These are phyloP conservation scores for Paxillus rubicundulus DNA, from an alignment of 768 basidiomycete genomes.

Conservation along the genomic window DNA sequence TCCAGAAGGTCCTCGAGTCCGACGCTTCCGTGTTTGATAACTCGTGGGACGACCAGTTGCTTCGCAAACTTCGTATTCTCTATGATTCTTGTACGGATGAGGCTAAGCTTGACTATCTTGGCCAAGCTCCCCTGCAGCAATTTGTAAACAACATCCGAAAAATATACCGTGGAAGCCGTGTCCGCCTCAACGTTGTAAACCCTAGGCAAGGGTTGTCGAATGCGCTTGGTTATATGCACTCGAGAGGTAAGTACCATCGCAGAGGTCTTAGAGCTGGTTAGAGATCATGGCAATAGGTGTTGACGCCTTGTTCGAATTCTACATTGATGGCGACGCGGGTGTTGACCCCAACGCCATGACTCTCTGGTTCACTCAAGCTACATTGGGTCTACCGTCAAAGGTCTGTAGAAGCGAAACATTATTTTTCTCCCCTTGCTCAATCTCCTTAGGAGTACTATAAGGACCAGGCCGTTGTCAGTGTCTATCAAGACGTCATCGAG, in stretches of 20 bases:
- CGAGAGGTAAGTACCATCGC: slow-evolving; percentile 55
- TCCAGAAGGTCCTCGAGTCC: slow-evolving; percentile 67
- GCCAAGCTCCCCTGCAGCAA: slow-evolving; percentile 64
- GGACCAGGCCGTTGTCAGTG: slow-evolving; percentile 63
- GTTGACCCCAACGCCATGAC: slow-evolving; percentile 83
- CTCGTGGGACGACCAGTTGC: slow-evolving; percentile 52
- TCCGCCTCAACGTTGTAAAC: slow-evolving; percentile 34
- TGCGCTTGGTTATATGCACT: slow-evolving; percentile 82
- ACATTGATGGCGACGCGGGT: slow-evolving; percentile 85
- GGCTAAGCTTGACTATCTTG: slow-evolving; percentile 68
- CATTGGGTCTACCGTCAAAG: slow-evolving; percentile 84
- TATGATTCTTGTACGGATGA: slow-evolving; percentile 85
- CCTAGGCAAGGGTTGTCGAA: slow-evolving; percentile 67
- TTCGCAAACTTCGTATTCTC: slow-evolving; percentile 64
- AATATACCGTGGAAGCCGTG: slow-evolving; percentile 55
- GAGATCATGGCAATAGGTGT: slow-evolving; percentile 49
- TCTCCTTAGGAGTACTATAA: slow-evolving; percentile 78
- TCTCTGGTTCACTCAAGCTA: slow-evolving; percentile 81
- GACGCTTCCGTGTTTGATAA: slow-evolving; percentile 35
- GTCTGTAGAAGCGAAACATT: slow-evolving; percentile 32
- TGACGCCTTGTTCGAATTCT: slow-evolving; percentile 72
- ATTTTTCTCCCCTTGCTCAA: background rate
- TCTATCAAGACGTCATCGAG: slow-evolving; percentile 69
- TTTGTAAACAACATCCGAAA: slow-evolving; percentile 60
- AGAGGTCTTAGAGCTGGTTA: background rate